A percentile compares a stretch with the other conserved stretches of the same genome.
Conservation (phyloP, 495 filamentous ascomycete genomes). For the Podospora pseudopauciseta region DNA sequence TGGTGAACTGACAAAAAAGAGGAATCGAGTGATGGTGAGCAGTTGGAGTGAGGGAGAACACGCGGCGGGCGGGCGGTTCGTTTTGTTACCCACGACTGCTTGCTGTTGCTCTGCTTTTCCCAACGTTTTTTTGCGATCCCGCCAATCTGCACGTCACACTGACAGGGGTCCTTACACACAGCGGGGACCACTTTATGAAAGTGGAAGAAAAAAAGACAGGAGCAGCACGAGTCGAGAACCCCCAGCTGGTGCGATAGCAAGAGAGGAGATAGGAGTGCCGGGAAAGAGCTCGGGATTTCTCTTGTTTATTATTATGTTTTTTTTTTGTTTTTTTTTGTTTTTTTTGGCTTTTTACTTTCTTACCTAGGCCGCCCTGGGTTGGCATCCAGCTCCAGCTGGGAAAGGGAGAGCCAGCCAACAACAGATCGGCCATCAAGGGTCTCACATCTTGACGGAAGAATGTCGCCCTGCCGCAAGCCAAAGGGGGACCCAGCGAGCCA, state of each 20-base stretch:
- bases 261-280: background rate
- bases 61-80: constrained; percentile 2
- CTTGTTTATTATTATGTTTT: background rate
- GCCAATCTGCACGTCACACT: constrained; percentile 26
- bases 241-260: background rate
- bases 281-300: background rate
- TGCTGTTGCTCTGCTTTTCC: constrained; percentile 1
- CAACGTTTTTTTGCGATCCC: constrained; percentile 21
- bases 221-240: background rate
- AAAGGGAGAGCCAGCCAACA: background rate
- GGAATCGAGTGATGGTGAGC: background rate
- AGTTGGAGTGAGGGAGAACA: constrained; percentile 2
- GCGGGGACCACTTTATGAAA: constrained; percentile 1
- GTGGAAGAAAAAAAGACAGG: background rate
- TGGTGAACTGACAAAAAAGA: constrained; percentile 9
- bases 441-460: background rate
- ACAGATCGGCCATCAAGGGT: background rate
- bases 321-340: background rate
- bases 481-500: background rate
- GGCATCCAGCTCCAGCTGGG: background rate
- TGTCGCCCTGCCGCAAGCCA: background rate
- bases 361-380: background rate
- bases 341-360: background rate
- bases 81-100: constrained; percentile 10
- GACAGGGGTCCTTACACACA: constrained; percentile 6